These are phyloP conservation scores for Chaetomiaceae sp. DNA, from an alignment of 2,329 filamentous ascomycete genomes.

Conservation along the genomic window DNA sequence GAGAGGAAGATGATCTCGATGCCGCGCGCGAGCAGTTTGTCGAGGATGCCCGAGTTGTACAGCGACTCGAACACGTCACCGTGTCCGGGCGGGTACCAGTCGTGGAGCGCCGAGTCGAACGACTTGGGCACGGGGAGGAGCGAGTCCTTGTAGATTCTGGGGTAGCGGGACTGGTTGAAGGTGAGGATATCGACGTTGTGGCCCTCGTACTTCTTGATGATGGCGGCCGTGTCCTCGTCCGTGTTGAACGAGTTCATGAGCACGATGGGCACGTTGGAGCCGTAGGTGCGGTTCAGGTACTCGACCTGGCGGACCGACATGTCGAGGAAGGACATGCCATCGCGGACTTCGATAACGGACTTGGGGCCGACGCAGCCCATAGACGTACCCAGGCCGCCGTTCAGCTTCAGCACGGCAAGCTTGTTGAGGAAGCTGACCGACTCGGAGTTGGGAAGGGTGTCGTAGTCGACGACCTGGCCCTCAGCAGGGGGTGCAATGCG, in stretches of 20 bases:
- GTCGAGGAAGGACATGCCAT: conserved; percentile 99
- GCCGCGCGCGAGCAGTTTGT: conserved; percentile 90
- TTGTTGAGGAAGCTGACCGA: conserved; percentile 95
- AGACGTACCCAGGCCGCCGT: conserved; percentile 97
- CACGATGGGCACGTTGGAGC: conserved; percentile 94
- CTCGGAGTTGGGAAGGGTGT: conserved; percentile 81
- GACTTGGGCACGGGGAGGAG: conserved; percentile 91
- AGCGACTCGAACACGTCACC: conserved; percentile 99
- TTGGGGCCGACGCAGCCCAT: conserved; percentile 99
- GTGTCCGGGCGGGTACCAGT: conserved; percentile 99
- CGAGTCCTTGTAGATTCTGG: conserved; percentile 96
- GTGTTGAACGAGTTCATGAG: conserved; percentile 99
- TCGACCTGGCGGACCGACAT: conserved; percentile 98
- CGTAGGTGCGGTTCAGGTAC: conserved; percentile 97
- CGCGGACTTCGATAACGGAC: conserved; percentile 98
- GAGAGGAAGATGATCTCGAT: conserved; percentile 98
- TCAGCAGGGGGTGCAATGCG: conserved; percentile 91
- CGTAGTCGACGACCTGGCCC: conserved; percentile 93
- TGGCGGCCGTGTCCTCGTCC: conserved; percentile 93
- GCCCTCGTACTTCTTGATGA: conserved; percentile 99
- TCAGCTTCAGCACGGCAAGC: conserved; percentile 97
- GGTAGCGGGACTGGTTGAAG: conserved; percentile 99
- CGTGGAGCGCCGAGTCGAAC: conserved; percentile 79
- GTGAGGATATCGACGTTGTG: conserved; percentile 99
- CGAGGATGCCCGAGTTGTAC: conserved; percentile 97